Evolutionary conservation across 192 early-diverging fungal genomes (phyloP).

Genomic region (Umbelopsis vinacea): DNA sequence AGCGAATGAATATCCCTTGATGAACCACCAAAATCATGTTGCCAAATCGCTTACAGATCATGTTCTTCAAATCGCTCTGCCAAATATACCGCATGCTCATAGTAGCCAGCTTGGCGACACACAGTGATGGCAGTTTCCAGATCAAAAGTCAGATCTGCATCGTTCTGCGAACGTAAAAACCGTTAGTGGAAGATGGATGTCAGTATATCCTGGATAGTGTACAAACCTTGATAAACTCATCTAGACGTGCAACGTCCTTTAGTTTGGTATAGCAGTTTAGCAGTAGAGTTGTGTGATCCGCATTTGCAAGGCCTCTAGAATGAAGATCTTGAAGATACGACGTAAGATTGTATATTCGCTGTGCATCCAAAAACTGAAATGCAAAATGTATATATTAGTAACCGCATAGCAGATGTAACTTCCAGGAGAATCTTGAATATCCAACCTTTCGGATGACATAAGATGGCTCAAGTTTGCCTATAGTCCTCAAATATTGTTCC

Average conservation of each 20-base stretch:
- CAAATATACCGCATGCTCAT: slow-evolving; percentile 89
- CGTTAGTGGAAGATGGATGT: background rate
- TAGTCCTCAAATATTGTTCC: slow-evolving; percentile 89
- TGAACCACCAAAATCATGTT: background rate
- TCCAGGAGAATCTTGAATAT: background rate
- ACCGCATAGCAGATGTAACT: background rate
- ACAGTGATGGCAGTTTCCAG: slow-evolving; percentile 94
- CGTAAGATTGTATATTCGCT: slow-evolving; percentile 88
- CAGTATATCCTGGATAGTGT: background rate
- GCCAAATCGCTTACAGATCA: slow-evolving; percentile 57
- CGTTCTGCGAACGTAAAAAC: slow-evolving; percentile 48
- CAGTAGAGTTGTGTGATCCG: slow-evolving; percentile 94
- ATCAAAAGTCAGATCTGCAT: slow-evolving; percentile 85
- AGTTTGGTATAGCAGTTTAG: slow-evolving; percentile 98
- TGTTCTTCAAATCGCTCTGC: slow-evolving; percentile 83
- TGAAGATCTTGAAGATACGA: slow-evolving; percentile 91
- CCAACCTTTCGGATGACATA: slow-evolving; percentile 90
- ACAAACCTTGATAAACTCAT: slow-evolving; percentile 85
- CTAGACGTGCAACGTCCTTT: slow-evolving; percentile 81
- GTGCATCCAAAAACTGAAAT: slow-evolving; percentile 83
- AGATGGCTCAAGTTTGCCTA: slow-evolving; percentile 91
- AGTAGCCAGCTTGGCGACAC: slow-evolving; percentile 89
- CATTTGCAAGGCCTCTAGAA: slow-evolving; percentile 81
- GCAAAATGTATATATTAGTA: background rate
- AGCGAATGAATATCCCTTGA: background rate